Evolutionary conservation across 495 filamentous ascomycete genomes (phyloP).

Genomic region (Penicillium pancosmium): DNA sequence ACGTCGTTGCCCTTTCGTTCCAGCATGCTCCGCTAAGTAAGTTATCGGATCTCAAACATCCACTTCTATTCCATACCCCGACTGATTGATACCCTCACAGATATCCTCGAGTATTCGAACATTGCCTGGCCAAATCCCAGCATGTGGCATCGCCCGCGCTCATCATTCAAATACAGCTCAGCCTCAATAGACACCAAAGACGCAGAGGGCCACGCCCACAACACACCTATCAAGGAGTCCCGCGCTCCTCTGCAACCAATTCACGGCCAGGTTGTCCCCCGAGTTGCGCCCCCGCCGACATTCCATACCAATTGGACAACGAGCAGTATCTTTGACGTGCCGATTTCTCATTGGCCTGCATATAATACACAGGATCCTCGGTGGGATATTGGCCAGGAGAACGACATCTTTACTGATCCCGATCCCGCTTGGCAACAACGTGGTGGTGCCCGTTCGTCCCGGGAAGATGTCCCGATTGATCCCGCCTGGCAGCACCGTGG

Average conservation of each 20-base stretch:
- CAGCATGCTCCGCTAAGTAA: conserved; percentile 82
- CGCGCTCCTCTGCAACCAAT: background rate
- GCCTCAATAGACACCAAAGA: background rate
- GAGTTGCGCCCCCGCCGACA: background rate
- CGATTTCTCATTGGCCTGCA: too few relatives aligned
- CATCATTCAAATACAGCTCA: background rate
- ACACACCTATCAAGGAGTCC: background rate
- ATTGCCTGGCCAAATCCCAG: conserved; percentile 81
- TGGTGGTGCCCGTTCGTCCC: conserved; percentile 28
- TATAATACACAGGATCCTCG: conserved; percentile 7
- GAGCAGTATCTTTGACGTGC: too few relatives aligned
- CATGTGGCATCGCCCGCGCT: conserved; percentile 59
- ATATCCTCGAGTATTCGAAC: conserved; percentile 72
- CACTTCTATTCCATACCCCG: too few relatives aligned
- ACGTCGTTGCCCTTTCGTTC: conserved; percentile 79
- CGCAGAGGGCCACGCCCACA: background rate
- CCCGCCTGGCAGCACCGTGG: conserved; percentile 4
- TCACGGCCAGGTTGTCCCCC: background rate
- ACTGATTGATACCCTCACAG: conserved; percentile 36
- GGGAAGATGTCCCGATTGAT: background rate
- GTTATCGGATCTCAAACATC: conserved; percentile 7
- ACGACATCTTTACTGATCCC: conserved; percentile 37
- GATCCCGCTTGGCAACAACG: background rate
- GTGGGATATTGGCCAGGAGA: conserved; percentile 11
- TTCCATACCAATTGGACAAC: too few relatives aligned